Base-by-base conservation (phyloP, 257 asterid species). In the Perilla frutescens region DNA sequence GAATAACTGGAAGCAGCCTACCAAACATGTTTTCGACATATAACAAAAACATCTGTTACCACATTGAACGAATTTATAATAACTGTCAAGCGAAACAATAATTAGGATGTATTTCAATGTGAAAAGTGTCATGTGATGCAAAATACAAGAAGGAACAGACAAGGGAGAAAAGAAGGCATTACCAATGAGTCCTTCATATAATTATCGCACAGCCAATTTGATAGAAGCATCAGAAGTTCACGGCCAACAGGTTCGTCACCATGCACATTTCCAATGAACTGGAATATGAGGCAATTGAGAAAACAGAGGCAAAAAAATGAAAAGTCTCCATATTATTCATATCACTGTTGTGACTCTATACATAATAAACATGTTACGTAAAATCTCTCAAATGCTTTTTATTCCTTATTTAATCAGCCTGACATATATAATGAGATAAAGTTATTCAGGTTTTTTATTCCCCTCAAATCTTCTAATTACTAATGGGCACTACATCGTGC, bases 211-310 rank as follows among this genome's bases (percentile, higher is more conserved):
- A 94, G 79, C 98, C 98, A 94, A 72, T 87, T 91, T 37, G 90
- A 96, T 56, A 94, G 93, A 75, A 74, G 90, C 77, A 94, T 57
- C 70, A 94, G 86, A 80, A 94, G 91, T 74, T 94, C 98, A 54
- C 98, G 98, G 72, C 98, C 98, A n/a, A 94, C 93, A 71, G 98
- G 98, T 84, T 94, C 98, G 86, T 94, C 96, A 47, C 99, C 99
- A 76, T 94, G 99, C 72, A 94, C 95, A 75, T 94, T 94, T 75
- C 99, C 99, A 71, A 94, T 86, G 80, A 83, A 90, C 99, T 94
- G 93, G 85, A 77, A 81, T 29, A 75, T n/a, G 76, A 84, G 77
- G 78, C 66, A 70, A 71, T 43, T 64, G 62, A 79, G 70, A 53
- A 50, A 31, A 36, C 14, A 72, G 39, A 72, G 36, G 34, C 31